A percentile compares a stretch with the other conserved stretches of the same genome.
Evolutionary conservation across 495 filamentous ascomycete genomes (phyloP).

Genomic region (Margaritispora aquatica): DNA sequence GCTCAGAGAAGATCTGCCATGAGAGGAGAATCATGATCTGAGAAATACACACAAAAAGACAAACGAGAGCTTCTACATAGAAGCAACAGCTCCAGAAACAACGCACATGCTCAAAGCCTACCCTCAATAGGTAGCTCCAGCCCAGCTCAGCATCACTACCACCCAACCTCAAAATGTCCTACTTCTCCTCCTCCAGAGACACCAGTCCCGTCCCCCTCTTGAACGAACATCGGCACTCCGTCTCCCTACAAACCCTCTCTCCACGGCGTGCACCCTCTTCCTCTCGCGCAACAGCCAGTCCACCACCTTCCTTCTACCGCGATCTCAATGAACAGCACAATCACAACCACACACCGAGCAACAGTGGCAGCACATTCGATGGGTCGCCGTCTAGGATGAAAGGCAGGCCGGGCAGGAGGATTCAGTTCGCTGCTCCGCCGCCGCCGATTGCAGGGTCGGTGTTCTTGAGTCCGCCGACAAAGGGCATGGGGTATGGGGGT

Average conservation of each 20-base stretch:
- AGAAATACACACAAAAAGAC: no score
- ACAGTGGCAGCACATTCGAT: background rate
- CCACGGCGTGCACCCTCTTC: conserved; percentile 1
- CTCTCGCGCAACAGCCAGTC: conserved; percentile 10
- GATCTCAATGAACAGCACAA: no score
- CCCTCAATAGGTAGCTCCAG: background rate
- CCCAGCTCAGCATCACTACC: conserved; percentile 8
- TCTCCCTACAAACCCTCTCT: conserved; percentile 19
- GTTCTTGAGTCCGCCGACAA: background rate
- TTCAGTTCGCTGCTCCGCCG: conserved; percentile 22
- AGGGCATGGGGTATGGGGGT: no score
- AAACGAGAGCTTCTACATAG: no score
- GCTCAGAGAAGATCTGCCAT: no score
- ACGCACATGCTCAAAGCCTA: no score
- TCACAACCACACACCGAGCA: background rate
- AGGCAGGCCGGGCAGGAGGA: conserved; percentile 2
- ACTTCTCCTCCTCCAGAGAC: conserved; percentile 18
- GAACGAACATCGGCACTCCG: conserved; percentile 11
- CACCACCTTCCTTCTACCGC: conserved; percentile 21
- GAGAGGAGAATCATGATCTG: no score
- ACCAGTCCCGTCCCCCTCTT: conserved; percentile 14
- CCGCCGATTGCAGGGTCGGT: conserved; percentile 20
- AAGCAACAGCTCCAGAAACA: no score
- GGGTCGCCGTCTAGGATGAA: conserved; percentile 2
- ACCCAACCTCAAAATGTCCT: no score